Conservation (phyloP, 2,329 filamentous ascomycete genomes). For the Apiospora sp. region DNA sequence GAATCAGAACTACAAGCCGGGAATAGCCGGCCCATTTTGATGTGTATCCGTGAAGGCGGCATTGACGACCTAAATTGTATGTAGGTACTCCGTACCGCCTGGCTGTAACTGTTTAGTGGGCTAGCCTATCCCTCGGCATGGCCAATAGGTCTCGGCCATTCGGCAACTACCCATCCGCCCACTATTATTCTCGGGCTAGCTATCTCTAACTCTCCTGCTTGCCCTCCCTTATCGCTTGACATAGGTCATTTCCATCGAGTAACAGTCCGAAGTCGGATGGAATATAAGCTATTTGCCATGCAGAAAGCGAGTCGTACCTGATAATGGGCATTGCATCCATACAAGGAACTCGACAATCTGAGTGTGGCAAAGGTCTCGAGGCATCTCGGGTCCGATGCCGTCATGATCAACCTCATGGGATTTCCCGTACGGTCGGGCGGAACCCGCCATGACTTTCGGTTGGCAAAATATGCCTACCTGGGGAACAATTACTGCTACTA, state of each 20-base stretch:
- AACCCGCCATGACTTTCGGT: slow-evolving; percentile 9
- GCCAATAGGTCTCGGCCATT: slow-evolving; percentile 15
- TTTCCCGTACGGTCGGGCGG: slow-evolving; percentile 18
- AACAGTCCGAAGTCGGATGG: slow-evolving; percentile 11
- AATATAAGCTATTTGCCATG: not conserved
- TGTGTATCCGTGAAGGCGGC: not conserved
- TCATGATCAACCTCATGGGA: slow-evolving; percentile 14
- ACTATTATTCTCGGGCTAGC: slow-evolving; percentile 7
- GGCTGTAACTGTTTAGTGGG: not conserved
- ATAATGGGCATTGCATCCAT: not conserved
- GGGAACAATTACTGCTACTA: not conserved
- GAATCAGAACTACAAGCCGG: not conserved
- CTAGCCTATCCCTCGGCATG: slow-evolving; percentile 7
- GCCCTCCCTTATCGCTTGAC: not conserved
- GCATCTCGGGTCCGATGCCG: slow-evolving; percentile 1
- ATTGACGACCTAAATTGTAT: not conserved
- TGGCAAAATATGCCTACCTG: slow-evolving; percentile 15
- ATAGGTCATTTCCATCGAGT: slow-evolving; percentile 17
- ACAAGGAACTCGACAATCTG: not conserved
- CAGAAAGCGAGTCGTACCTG: not conserved
- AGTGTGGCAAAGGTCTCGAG: not conserved
- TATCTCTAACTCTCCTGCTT: not conserved
- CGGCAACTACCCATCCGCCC: slow-evolving; percentile 6
- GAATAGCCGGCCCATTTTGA: not conserved
- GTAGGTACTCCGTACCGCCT: not conserved